These are phyloP conservation scores for Auxenochlorella pyrenoidosa DNA, from an alignment of 139 green algal genomes.

Conservation along the genomic window DNA sequence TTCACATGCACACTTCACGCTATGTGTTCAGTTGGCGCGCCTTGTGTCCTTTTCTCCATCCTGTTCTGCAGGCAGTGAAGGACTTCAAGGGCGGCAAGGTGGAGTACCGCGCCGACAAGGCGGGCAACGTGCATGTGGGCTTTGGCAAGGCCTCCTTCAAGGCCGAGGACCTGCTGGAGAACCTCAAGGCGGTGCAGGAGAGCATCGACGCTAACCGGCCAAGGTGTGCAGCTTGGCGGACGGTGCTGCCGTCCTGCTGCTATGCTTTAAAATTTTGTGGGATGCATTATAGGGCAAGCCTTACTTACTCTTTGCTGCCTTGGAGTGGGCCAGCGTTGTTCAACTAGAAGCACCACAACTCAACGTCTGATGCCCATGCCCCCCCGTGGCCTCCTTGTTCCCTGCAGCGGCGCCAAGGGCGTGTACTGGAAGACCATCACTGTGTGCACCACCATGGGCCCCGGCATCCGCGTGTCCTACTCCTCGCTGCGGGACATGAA, in stretches of 20 bases:
- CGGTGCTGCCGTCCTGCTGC: no score
- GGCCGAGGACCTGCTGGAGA: constrained; percentile 87
- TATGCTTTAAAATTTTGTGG: no score
- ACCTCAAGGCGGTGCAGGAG: constrained; percentile 92
- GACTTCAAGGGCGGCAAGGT: constrained; percentile 99
- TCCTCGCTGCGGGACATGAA: constrained; percentile 59
- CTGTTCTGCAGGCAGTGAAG: constrained; percentile 82
- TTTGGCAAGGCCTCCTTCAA: constrained; percentile 94
- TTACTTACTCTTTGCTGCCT: background rate
- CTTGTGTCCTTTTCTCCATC: background rate
- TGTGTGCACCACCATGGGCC: constrained; percentile 97
- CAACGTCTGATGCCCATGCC: no score
- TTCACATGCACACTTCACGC: no score
- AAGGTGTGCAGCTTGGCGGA: background rate
- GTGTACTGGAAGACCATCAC: constrained; percentile 97
- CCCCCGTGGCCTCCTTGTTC: background rate
- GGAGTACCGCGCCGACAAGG: constrained; percentile 99
- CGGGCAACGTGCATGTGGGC: constrained; percentile 96
- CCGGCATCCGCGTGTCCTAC: constrained; percentile 83
- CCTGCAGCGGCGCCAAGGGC: constrained; percentile 90
- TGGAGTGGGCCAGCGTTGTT: background rate
- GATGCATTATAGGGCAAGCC: background rate
- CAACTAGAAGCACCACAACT: background rate
- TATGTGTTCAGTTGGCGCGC: no score
- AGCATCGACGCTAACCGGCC: constrained; percentile 95